Evolutionary conservation across 441 rosid species (phyloP), one percentile per base, ranked within the genome.

Genomic region (Eutrema salsugineum): DNA sequence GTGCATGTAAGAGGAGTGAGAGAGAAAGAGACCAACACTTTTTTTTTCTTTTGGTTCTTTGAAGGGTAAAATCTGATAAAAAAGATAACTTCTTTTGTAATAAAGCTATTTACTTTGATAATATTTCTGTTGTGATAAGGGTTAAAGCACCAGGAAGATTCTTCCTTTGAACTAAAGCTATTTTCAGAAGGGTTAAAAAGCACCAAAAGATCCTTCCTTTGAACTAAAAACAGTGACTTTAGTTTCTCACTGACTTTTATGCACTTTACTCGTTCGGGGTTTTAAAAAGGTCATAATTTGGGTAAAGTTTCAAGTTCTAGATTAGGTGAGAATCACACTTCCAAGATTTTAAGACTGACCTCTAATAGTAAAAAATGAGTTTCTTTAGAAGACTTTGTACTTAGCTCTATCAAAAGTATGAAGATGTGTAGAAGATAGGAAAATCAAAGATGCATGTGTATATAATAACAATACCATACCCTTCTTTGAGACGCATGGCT

Each of bases 401-500:
- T n/a, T n/a, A n/a, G n/a, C n/a, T n/a, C n/a, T n/a, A n/a, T n/a
- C n/a, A n/a, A n/a, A n/a, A 63, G 50, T 44, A 35, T 48, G 43
- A 11, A 44, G 55, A 19, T 17, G 59, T 22, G 28, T 42, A 33
- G 63, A 53, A 67, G 43, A 30, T 27, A 12, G 22, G 5, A 17
- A 17, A 15, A 22, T 14, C 0, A 0, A 58, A 33, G 48, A 70
- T 60, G 67, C 39, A 61, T 27, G 15, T 38, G 42, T 70, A 8
- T n/a, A 3, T 24, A 6, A 46, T n/a, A 57, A n/a, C n/a, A n/a
- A 40, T 15, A 39, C 0, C 84, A 55, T 85, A 91, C 98, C 98
- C 97, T 86, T 94, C 98, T 77, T 86, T 90, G 50, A 94, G 96
- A 63, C 89, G 86, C 97, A 94, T 87, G 54, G 84, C 78, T 69